Evolutionary conservation across 805 yeast species (phyloP).

Genomic region (Monosporozyma yasuniensis): DNA sequence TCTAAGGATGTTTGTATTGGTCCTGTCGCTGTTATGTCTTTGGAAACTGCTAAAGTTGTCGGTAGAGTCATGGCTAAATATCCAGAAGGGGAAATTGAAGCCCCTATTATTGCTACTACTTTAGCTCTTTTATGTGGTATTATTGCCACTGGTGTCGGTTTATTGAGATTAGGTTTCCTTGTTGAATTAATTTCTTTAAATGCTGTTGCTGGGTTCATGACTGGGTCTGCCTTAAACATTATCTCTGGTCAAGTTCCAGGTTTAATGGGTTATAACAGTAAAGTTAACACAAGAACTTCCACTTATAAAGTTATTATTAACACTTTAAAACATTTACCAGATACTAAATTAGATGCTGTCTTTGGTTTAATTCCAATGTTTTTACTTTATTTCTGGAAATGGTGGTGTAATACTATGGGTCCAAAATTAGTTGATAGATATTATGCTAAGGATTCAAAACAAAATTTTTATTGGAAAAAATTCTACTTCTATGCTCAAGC

Average conservation of each 20-base stretch:
- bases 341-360: slow-evolving; percentile 72
- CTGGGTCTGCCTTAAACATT: slow-evolving; percentile 85
- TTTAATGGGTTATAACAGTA: slow-evolving; percentile 62
- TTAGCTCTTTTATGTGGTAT: slow-evolving; percentile 78
- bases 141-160: slow-evolving; percentile 73
- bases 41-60: slow-evolving; percentile 73
- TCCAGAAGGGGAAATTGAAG: slow-evolving; percentile 36
- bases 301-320: slow-evolving; percentile 63
- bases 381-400: slow-evolving; percentile 67
- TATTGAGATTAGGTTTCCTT: slow-evolving; percentile 76
- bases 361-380: slow-evolving; percentile 74
- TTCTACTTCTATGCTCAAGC: slow-evolving; percentile 64
- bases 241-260: slow-evolving; percentile 80
- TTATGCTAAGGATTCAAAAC: slow-evolving; percentile 18
- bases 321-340: slow-evolving; percentile 60
- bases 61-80: slow-evolving; percentile 48
- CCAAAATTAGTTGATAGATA: slow-evolving; percentile 54
- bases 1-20: slow-evolving; percentile 94
- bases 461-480: slow-evolving; percentile 22
- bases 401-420: slow-evolving; percentile 41
- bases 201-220: slow-evolving; percentile 90
- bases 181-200: slow-evolving; percentile 85
- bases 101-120: slow-evolving; percentile 71
- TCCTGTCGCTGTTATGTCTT: slow-evolving; percentile 93
- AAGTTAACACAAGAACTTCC: slow-evolving; percentile 63